Base-by-base conservation (phyloP, 2,329 filamentous ascomycete species). In the Trichoderma hamatum region DNA sequence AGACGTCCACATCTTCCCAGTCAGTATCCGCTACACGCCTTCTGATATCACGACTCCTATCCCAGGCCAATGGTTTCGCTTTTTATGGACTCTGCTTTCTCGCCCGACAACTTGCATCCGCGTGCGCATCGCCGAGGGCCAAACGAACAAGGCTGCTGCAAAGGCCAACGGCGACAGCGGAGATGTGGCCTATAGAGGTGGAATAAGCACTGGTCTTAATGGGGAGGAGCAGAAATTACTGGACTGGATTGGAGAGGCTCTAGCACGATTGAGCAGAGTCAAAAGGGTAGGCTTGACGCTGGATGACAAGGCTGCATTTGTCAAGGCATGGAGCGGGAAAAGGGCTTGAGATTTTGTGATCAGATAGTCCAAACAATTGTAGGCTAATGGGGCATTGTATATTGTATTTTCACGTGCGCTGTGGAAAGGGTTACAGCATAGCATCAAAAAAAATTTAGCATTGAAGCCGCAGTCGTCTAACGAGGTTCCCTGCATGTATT, bases 21-120 rank as follows among this genome's bases (percentile, higher is more conserved):
- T 99, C 70, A 97, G 91, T 78, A 84, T 99, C 71, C 89, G 94
- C 64, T 99, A 98, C 79, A 92, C 93, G 0, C 92, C 95, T 0
- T 86, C 91, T 5, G 94, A 98, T 77, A 90, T 98, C 69, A 97
- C 95, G 0, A 97, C 96, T 0, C 95, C 96, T 0, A 83, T 99
- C 0, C 94, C 96, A 0, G 89, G 90, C 14, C 85, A 86, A 32
- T 94, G 92, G 79, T 63, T 86, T 6, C 82, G 82, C 2, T 97
- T 97, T 78, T 76, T 97, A 10, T 99, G 94, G 94, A 91, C 90
- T 65, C 83, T 98, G 10, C 88, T 97, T 39, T 92, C 91, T 54
- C 89, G 90, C 59, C 92, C 94, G 1, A 96, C 92, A 1, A 96
- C 97, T 72, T 94, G 90, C 75, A 95, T 99, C 74, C 89, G 94